Evolutionary conservation across 345 rosid species (phyloP).

Genomic region (Stellera chamaejasme): DNA sequence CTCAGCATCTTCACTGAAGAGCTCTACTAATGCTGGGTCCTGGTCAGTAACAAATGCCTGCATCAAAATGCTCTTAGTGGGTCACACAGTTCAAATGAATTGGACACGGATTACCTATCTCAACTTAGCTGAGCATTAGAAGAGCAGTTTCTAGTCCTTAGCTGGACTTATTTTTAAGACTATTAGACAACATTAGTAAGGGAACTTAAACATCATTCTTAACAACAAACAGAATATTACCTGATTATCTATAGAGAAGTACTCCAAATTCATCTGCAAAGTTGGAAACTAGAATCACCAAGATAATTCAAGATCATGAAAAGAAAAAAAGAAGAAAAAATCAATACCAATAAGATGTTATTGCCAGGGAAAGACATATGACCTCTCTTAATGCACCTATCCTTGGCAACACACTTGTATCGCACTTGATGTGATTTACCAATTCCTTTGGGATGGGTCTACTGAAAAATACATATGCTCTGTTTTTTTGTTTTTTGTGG

Average conservation of each 20-base stretch:
- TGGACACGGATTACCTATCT: neutral
- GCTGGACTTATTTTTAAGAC: neutral
- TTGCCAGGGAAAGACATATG: constrained; percentile 2
- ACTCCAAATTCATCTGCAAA: constrained; percentile 89
- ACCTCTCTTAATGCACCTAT: constrained; percentile 96
- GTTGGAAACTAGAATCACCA: constrained; percentile 4
- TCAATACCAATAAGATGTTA: neutral
- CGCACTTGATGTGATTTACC: constrained; percentile 81
- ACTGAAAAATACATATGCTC: constrained; percentile 88
- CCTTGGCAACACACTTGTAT: constrained; percentile 78
- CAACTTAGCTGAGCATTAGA: neutral
- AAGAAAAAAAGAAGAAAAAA: neutral
- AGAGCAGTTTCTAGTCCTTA: neutral
- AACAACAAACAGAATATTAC: constrained; percentile 18
- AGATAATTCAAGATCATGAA: neutral
- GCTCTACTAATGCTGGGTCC: constrained; percentile 58
- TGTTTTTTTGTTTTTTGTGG: constrained; percentile 10
- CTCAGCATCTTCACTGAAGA: constrained; percentile 51
- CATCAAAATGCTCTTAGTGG: constrained; percentile 13
- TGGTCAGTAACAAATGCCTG: constrained; percentile 96
- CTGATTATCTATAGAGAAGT: constrained; percentile 86
- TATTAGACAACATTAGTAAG: too few species aligned
- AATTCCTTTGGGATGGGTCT: constrained; percentile 64
- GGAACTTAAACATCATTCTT: too few species aligned
- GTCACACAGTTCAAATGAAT: constrained; percentile 4